These are phyloP conservation scores for Colletotrichum sp. DNA, from an alignment of 2,329 filamentous ascomycete genomes.

Conservation along the genomic window DNA sequence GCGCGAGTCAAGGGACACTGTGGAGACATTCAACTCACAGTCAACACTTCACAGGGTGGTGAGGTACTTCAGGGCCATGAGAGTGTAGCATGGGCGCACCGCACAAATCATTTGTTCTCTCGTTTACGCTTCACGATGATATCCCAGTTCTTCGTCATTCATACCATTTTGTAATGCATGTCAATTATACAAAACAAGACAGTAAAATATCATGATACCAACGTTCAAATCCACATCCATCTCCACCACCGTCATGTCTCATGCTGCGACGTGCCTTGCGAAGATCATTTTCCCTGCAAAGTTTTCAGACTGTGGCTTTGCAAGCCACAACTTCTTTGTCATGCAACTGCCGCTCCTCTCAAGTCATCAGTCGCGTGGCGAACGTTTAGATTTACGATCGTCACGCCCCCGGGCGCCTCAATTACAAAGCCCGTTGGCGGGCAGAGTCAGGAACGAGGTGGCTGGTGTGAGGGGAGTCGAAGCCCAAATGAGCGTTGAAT, in stretches of 20 bases:
- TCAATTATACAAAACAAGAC: neutral
- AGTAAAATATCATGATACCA: neutral
- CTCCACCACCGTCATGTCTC: neutral
- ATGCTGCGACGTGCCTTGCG: neutral
- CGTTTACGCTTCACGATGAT: neutral
- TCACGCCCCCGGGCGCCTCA: neutral
- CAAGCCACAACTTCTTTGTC: neutral
- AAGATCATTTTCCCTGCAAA: neutral
- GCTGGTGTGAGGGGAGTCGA: neutral
- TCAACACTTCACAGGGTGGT: slow-evolving; percentile 1
- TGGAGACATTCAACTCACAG: slow-evolving; percentile 1
- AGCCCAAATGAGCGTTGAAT: neutral
- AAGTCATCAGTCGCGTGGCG: neutral
- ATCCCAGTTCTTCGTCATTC: neutral
- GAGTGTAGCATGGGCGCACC: neutral
- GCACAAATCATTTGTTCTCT: neutral
- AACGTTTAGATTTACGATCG: neutral
- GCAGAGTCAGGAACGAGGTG: neutral
- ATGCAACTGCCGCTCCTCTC: neutral
- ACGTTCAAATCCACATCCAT: neutral
- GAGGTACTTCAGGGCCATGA: slow-evolving; percentile 11
- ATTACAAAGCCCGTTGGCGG: neutral
- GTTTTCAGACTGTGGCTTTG: neutral
- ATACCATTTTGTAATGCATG: neutral
- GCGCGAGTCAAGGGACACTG: slow-evolving; percentile 7